Evolutionary conservation across 495 filamentous ascomycete genomes (phyloP).

Genomic region (Immersiella caudata): DNA sequence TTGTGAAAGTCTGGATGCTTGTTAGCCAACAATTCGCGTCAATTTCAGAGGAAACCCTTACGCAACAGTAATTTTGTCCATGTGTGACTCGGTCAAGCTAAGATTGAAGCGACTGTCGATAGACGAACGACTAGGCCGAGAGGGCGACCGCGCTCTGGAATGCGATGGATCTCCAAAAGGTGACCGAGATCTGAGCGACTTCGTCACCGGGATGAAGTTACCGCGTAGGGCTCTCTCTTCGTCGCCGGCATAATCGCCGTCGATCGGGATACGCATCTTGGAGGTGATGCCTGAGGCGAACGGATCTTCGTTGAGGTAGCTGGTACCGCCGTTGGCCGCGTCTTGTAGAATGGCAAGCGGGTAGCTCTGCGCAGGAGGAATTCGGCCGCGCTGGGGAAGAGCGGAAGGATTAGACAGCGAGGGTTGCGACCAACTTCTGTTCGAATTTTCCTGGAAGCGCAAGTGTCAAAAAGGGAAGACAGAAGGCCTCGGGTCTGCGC

Average conservation of each 20-base stretch:
- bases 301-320: not conserved
- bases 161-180: constrained; percentile 8
- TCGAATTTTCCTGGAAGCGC: not conserved
- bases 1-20: not conserved
- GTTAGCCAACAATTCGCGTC: constrained; percentile 31
- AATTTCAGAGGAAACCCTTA: not conserved
- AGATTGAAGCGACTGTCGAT: constrained; percentile 3
- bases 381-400: not conserved
- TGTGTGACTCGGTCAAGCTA: constrained; percentile 31
- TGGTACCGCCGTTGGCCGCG: not conserved
- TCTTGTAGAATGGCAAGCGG: not conserved
- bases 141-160: not conserved
- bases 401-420: not conserved
- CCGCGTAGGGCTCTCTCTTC: constrained; percentile 29
- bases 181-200: constrained; percentile 19
- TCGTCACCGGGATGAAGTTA: constrained; percentile 32
- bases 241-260: not conserved
- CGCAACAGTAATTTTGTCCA: not conserved
- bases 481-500: not conserved
- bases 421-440: not conserved
- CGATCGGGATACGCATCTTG: not conserved
- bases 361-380: not conserved
- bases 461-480: not conserved
- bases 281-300: not conserved
- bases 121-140: not conserved